Percentiles rank a stretch among this genome's conserved stretches.
Conservation (phyloP, 2,329 filamentous ascomycete species). For the Aspergillus viridinutans region DNA sequence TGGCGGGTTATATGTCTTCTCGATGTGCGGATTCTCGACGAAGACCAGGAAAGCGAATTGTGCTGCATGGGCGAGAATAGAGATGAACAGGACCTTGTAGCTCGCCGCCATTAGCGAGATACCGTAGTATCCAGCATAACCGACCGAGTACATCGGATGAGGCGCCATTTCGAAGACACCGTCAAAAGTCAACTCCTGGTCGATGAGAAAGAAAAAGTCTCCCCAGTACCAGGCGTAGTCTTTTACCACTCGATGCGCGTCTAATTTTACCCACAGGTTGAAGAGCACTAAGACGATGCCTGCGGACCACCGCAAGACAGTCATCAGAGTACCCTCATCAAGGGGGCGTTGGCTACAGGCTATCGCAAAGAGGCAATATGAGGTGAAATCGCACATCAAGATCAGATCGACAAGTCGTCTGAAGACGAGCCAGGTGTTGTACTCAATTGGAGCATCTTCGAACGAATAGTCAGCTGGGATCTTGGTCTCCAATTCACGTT, state of each 20-base stretch:
- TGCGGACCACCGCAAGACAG: slow-evolving; percentile 68
- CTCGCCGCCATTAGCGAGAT: slow-evolving; percentile 98
- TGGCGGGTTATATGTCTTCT: slow-evolving; percentile 93
- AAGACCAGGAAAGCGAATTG: slow-evolving; percentile 89
- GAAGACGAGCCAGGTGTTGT: slow-evolving; percentile 98
- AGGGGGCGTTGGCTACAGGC: slow-evolving; percentile 74
- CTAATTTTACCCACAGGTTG: slow-evolving; percentile 97
- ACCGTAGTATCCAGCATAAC: slow-evolving; percentile 96
- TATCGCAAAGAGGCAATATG: slow-evolving; percentile 92
- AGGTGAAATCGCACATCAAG: slow-evolving; percentile 97
- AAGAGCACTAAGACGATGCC: slow-evolving; percentile 80
- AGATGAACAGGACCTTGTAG: slow-evolving; percentile 96
- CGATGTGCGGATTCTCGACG: slow-evolving; percentile 96
- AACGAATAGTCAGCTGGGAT: slow-evolving; percentile 92
- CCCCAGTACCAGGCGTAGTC: slow-evolving; percentile 99
- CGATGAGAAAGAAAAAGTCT: slow-evolving; percentile 97
- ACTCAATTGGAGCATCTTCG: slow-evolving; percentile 88
- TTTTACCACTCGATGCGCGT: slow-evolving; percentile 95
- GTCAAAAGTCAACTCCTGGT: slow-evolving; percentile 96
- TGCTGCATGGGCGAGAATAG: slow-evolving; percentile 86
- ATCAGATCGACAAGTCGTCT: slow-evolving; percentile 93
- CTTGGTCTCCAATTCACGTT: slow-evolving; percentile 88
- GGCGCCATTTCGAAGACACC: slow-evolving; percentile 99
- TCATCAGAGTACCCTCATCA: slow-evolving; percentile 66
- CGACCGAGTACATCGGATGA: slow-evolving; percentile 98